A percentile compares a stretch with the other conserved stretches of the same genome.
phyloP scores from a whole-genome alignment of 2,329 filamentous ascomycete genomes.

The Metarhizium sp. region DNA sequence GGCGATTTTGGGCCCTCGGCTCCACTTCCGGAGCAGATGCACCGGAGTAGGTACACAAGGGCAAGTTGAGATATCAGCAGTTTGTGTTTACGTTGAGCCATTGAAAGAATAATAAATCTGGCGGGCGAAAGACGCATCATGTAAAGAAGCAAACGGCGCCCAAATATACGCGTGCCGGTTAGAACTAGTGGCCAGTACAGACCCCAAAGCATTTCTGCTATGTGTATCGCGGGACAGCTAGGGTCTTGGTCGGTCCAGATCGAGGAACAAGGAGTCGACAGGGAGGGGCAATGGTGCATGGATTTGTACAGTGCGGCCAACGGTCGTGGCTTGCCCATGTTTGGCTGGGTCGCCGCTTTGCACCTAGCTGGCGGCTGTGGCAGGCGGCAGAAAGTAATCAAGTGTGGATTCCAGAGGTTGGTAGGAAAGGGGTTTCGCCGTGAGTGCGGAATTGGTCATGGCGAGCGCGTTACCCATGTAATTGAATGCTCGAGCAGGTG shows the following conservation, averaged over 20 bases:
- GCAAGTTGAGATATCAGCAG: neutral
- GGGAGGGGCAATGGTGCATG: neutral
- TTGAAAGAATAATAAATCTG: too few relatives aligned
- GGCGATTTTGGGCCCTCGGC: neutral
- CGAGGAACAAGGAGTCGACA: neutral
- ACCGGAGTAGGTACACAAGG: neutral
- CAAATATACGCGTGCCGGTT: too few relatives aligned
- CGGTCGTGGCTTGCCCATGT: too few relatives aligned
- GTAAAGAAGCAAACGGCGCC: too few relatives aligned
- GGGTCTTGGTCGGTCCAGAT: neutral
- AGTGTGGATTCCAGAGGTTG: neutral
- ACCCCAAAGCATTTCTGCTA: too few relatives aligned
- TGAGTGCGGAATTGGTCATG: neutral
- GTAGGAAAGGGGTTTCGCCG: neutral
- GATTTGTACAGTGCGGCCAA: neutral
- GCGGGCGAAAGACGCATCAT: too few relatives aligned
- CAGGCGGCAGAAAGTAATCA: neutral
- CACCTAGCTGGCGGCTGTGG: too few relatives aligned
- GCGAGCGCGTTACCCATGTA: neutral
- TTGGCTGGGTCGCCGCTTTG: too few relatives aligned
- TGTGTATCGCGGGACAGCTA: neutral
- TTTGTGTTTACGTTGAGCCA: too few relatives aligned
- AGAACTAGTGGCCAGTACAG: too few relatives aligned
- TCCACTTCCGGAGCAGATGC: constrained; percentile 3
- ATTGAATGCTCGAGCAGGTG: too few relatives aligned